These are phyloP conservation scores for Lepiota venenata DNA, from an alignment of 768 basidiomycete species.

Conservation along the genomic window DNA sequence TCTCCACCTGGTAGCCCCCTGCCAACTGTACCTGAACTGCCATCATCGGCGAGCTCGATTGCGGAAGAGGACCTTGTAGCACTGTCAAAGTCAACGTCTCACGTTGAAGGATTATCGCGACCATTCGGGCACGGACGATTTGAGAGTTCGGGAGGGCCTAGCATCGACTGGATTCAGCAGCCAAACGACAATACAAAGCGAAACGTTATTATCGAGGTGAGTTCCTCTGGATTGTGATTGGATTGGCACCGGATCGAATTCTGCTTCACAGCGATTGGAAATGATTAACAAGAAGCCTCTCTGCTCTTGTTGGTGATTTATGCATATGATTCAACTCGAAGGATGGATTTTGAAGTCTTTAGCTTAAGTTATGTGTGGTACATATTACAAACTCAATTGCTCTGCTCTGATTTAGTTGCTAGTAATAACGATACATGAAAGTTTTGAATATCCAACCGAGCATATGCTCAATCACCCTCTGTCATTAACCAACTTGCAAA, in stretches of 20 bases:
- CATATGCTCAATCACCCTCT: constrained; percentile 59
- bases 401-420: background rate
- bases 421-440: constrained; percentile 6
- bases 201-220: constrained; percentile 71
- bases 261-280: constrained; percentile 59
- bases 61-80: constrained; percentile 69
- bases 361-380: constrained; percentile 18
- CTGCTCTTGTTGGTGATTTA: constrained; percentile 64
- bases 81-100: constrained; percentile 75
- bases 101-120: constrained; percentile 45
- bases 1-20: constrained; percentile 62
- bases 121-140: constrained; percentile 2
- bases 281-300: constrained; percentile 65
- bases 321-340: constrained; percentile 11
- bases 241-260: background rate
- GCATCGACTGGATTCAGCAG: constrained; percentile 45
- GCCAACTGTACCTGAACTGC: constrained; percentile 53
- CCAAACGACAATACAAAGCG: constrained; percentile 42
- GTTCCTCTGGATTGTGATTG: constrained; percentile 17
- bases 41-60: constrained; percentile 50
- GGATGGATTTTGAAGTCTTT: constrained; percentile 7
- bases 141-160: constrained; percentile 12
- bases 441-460: background rate
- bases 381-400: constrained; percentile 6
- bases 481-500: constrained; percentile 87